phyloP scores from a whole-genome alignment of 129 eudicot genomes.

The Helichrysum umbraculigerum region DNA sequence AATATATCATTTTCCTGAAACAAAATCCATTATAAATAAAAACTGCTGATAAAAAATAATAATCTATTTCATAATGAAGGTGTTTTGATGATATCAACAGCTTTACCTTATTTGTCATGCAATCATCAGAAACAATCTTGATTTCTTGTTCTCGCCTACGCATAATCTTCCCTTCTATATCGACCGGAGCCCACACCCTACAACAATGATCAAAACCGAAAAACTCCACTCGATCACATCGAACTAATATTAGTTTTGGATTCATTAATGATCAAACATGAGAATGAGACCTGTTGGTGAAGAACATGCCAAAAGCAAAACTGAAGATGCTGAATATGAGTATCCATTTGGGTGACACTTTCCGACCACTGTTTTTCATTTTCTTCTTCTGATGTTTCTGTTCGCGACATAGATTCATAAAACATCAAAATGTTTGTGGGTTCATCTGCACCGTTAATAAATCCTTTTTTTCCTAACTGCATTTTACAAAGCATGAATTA shows the following conservation, averaged over 20 bases:
- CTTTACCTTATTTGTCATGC: conserved; percentile 49
- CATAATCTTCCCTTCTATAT: conserved; percentile 36
- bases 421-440: conserved; percentile 5
- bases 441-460: conserved; percentile 15
- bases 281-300: conserved; percentile 51
- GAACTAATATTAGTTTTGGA: neutral
- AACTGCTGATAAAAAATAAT: neutral
- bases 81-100: neutral
- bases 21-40: conserved; percentile 17
- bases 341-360: conserved; percentile 57
- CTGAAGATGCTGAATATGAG: conserved; percentile 48
- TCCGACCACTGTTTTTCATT: conserved; percentile 38
- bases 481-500: conserved; percentile 6
- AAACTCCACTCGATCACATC: neutral
- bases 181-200: conserved; percentile 53
- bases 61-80: neutral
- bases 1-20: conserved; percentile 44
- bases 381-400: conserved; percentile 36
- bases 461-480: conserved; percentile 14
- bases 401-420: conserved; percentile 5
- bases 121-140: conserved; percentile 42
- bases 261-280: neutral
- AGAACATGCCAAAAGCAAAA: conserved; percentile 60
- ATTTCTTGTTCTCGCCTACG: conserved; percentile 40
- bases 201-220: neutral